phyloP scores from a whole-genome alignment of 2,329 filamentous ascomycete genomes.

The Pseudogymnoascus sp. region DNA sequence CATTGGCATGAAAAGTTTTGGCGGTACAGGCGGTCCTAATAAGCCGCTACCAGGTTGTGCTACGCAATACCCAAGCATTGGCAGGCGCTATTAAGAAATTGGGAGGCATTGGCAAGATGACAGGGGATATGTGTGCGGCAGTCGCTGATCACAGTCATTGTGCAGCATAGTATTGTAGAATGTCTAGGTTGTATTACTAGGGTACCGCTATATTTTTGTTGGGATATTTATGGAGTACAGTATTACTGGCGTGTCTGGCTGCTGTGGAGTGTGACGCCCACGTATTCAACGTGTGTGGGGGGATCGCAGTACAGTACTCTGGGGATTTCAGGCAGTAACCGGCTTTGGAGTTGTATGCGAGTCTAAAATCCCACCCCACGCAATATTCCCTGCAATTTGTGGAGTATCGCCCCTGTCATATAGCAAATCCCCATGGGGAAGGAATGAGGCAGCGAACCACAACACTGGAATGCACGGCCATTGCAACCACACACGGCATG shows the following conservation, averaged over 20 bases:
- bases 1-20: background rate
- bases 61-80: background rate
- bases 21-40: background rate
- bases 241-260: background rate
- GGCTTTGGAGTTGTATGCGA: background rate
- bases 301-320: too few relatives aligned
- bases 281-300: background rate
- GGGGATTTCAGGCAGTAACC: background rate
- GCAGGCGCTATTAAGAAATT: background rate
- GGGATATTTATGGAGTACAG: background rate
- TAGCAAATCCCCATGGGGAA: conserved; percentile 1
- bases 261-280: background rate
- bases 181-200: background rate
- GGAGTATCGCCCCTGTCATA: background rate
- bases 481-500: background rate
- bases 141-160: background rate
- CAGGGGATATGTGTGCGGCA: background rate
- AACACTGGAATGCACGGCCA: background rate
- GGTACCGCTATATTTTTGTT: background rate
- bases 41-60: background rate
- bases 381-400: background rate
- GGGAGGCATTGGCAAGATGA: background rate
- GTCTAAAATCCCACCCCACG: background rate
- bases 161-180: background rate
- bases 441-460: background rate